Percentiles rank a stretch among this genome's conserved stretches.
These are phyloP conservation scores for Silene vulgaris DNA, from an alignment of 179 eudicot genomes.

Conservation along the genomic window DNA sequence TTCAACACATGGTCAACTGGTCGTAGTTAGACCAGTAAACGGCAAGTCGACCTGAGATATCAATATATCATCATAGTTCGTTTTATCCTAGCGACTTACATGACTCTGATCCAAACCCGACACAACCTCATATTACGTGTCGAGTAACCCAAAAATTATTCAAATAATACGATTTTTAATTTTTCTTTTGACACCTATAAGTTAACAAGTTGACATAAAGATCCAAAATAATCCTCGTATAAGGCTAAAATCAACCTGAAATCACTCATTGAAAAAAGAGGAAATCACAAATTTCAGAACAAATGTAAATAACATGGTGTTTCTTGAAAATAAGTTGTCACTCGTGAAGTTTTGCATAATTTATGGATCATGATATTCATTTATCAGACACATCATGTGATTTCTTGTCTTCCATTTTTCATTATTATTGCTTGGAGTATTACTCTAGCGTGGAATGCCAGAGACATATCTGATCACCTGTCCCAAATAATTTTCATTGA, in stretches of 20 bases:
- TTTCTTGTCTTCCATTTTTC: background rate
- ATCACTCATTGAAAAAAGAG: constrained; percentile 15
- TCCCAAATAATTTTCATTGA: background rate
- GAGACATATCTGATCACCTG: background rate
- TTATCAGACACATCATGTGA: constrained; percentile 31
- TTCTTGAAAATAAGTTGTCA: constrained; percentile 1
- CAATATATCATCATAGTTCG: too few relatives aligned
- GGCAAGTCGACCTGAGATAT: too few relatives aligned
- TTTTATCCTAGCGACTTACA: too few relatives aligned
- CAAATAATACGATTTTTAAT: background rate
- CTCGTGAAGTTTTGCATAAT: constrained; percentile 25
- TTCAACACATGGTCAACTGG: too few relatives aligned
- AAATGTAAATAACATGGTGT: constrained; percentile 7
- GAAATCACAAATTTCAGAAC: constrained; percentile 13
- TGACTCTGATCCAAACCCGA: too few relatives aligned
- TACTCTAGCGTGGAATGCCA: constrained; percentile 9
- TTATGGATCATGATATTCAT: constrained; percentile 31
- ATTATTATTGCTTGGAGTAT: background rate
- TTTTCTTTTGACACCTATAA: background rate
- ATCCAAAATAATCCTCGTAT: background rate
- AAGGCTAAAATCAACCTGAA: constrained; percentile 12
- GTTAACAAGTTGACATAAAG: constrained; percentile 16
- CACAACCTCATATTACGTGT: too few relatives aligned
- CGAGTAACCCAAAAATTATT: too few relatives aligned
- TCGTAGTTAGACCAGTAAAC: too few relatives aligned